Evolutionary conservation across 129 eudicot species (phyloP).

Genomic region (Chrysanthemum seticuspe): DNA sequence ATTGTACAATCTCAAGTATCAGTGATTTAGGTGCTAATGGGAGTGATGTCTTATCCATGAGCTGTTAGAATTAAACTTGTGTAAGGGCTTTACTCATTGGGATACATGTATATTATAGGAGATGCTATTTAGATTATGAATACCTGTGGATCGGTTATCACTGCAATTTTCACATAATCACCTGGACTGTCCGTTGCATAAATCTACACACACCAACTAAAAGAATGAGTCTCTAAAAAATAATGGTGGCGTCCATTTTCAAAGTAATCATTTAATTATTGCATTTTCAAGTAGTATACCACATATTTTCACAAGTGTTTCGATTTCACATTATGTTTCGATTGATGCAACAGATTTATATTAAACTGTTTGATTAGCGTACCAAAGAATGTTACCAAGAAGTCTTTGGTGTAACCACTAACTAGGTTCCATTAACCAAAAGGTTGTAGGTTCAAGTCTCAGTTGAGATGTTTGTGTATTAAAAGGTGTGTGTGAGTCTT

Average conservation of each 20-base stretch:
- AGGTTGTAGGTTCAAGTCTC: too few species aligned
- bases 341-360: too few species aligned
- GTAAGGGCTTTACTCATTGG: neutral
- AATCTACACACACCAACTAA: conserved; percentile 34
- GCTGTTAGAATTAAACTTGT: conserved; percentile 39
- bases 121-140: conserved; percentile 5
- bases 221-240: conserved; percentile 9
- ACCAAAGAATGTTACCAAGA: too few species aligned
- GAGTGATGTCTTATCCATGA: conserved; percentile 89
- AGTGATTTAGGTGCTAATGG: conserved; percentile 70
- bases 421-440: too few species aligned
- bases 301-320: too few species aligned
- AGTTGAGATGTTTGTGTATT: too few species aligned
- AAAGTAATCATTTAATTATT: too few species aligned
- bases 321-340: too few species aligned
- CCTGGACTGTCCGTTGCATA: conserved; percentile 38
- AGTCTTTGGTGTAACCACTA: too few species aligned
- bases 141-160: conserved; percentile 96
- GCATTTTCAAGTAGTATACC: too few species aligned
- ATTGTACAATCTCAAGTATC: conserved; percentile 68
- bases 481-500: too few species aligned
- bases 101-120: neutral
- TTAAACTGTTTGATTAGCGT: too few species aligned
- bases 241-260: neutral
- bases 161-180: conserved; percentile 82